phyloP scores from a whole-genome alignment of 176 grass and related monocot species.

The Oryza glaberrima region DNA sequence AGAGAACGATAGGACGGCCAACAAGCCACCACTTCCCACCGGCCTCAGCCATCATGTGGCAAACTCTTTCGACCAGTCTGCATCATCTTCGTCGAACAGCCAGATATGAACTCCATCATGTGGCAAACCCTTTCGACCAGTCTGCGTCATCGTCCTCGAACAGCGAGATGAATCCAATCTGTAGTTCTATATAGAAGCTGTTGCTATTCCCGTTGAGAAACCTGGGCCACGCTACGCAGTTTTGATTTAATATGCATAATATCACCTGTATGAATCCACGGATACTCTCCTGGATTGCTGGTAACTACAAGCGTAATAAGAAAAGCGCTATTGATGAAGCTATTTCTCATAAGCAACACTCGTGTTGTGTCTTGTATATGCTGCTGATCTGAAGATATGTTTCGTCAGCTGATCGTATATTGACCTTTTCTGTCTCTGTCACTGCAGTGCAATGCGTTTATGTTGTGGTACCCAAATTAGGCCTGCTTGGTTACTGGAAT shows the following conservation, averaged over 20 bases:
- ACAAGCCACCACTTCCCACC: constrained; percentile 37
- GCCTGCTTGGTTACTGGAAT: too few relatives aligned
- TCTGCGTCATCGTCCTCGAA: constrained; percentile 18
- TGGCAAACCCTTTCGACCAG: constrained; percentile 31
- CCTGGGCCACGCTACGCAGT: constrained; percentile 6
- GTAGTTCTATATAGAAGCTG: constrained; percentile 16
- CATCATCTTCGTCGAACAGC: not conserved
- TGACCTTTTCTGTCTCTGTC: not conserved
- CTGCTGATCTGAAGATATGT: not conserved
- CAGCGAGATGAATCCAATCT: constrained; percentile 12
- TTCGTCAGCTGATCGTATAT: not conserved
- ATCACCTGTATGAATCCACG: constrained; percentile 5
- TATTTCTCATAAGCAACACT: not conserved
- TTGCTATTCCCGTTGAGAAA: constrained; percentile 3
- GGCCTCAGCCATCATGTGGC: not conserved
- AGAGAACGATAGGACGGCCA: constrained; percentile 47
- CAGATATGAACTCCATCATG: constrained; percentile 30
- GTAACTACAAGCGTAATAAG: constrained; percentile 22
- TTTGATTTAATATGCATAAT: constrained; percentile 13
- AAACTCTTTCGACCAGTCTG: constrained; percentile 39
- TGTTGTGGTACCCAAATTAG: too few relatives aligned
- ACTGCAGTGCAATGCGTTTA: not conserved
- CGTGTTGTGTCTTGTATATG: not conserved
- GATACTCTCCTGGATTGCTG: not conserved
- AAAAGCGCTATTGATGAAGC: not conserved